These are phyloP conservation scores for Apiotrichum montevideense DNA, from an alignment of 1,284 basidiomycete species.

Conservation along the genomic window DNA sequence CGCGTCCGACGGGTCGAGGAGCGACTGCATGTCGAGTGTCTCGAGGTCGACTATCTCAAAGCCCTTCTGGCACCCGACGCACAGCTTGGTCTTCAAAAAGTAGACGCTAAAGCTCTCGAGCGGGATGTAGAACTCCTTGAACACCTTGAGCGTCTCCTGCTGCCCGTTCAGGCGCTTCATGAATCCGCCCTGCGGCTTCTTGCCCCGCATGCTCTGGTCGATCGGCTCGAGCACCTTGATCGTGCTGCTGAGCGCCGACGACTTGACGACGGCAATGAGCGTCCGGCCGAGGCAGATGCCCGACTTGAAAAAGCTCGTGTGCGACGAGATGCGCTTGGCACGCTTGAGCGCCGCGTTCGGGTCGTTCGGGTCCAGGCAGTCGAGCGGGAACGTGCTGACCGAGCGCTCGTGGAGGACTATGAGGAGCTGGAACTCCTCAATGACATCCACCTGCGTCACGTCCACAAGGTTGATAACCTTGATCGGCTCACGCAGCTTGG, in stretches of 20 bases:
- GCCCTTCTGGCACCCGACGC: conserved; percentile 95
- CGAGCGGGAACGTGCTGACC: conserved; percentile 93
- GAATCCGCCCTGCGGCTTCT: conserved; percentile 76
- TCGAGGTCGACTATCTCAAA: conserved; percentile 99
- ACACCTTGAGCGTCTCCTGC: conserved; percentile 88
- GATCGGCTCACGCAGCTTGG: conserved; percentile 70
- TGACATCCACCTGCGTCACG: conserved; percentile 90
- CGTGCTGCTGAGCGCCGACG: conserved; percentile 86
- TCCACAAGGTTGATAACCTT: conserved; percentile 85
- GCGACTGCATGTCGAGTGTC: conserved; percentile 90
- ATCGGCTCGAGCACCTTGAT: conserved; percentile 98
- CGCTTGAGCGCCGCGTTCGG: conserved; percentile 85
- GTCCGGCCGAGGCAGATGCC: conserved; percentile 87
- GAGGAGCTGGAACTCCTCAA: conserved; percentile 93
- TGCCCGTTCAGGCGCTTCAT: conserved; percentile 80
- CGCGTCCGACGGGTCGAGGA: conserved; percentile 87
- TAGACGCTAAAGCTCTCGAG: conserved; percentile 95
- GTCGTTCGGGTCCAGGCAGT: conserved; percentile 82
- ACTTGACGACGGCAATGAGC: conserved; percentile 97
- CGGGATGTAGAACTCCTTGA: conserved; percentile 99
- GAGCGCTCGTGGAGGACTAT: conserved; percentile 95
- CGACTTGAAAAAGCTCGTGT: conserved; percentile 97
- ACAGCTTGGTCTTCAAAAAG: conserved; percentile 95
- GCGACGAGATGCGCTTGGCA: conserved; percentile 89
- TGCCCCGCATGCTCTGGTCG: conserved; percentile 74